A percentile compares a stretch with the other conserved stretches of the same genome.
phyloP scores from a whole-genome alignment of 331 rosid genomes.

The Cucumis variabilis region DNA sequence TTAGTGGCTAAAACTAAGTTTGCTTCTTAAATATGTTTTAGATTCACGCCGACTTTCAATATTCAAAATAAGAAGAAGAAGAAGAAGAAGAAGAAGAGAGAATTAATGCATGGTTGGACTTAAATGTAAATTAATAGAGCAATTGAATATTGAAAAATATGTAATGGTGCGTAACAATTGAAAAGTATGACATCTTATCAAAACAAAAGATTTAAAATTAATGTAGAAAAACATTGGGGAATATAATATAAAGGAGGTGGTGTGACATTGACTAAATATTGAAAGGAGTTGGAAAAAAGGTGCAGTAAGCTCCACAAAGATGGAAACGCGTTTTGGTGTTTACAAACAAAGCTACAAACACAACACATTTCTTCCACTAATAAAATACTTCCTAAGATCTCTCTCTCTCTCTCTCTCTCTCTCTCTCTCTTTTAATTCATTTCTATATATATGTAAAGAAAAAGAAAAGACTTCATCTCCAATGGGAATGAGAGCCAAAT shows the following conservation, averaged over 20 bases:
- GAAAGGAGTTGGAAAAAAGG: not conserved
- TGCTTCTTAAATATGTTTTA: not conserved
- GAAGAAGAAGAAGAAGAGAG: not conserved
- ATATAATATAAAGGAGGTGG: not conserved
- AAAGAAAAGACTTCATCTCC: not conserved
- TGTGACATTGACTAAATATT: slow-evolving; percentile 13
- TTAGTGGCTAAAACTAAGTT: not conserved
- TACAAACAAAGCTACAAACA: not conserved
- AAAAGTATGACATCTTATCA: not conserved
- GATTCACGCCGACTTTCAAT: not conserved
- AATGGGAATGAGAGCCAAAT: not conserved
- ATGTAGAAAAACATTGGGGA: not conserved
- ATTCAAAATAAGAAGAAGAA: not conserved
- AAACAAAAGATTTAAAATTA: too few species aligned
- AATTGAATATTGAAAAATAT: not conserved
- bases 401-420: not conserved
- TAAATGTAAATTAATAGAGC: not conserved
- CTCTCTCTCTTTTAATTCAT: not conserved
- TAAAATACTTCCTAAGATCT: not conserved
- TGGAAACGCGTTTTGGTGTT: slow-evolving; percentile 29
- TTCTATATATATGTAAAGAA: too few species aligned
- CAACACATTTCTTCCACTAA: slow-evolving; percentile 2
- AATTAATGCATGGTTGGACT: not conserved
- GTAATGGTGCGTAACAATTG: not conserved
- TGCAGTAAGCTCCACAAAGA: not conserved